Conservation (phyloP, 163 green algal species). For the Coccomyxa subellipsoidea region DNA sequence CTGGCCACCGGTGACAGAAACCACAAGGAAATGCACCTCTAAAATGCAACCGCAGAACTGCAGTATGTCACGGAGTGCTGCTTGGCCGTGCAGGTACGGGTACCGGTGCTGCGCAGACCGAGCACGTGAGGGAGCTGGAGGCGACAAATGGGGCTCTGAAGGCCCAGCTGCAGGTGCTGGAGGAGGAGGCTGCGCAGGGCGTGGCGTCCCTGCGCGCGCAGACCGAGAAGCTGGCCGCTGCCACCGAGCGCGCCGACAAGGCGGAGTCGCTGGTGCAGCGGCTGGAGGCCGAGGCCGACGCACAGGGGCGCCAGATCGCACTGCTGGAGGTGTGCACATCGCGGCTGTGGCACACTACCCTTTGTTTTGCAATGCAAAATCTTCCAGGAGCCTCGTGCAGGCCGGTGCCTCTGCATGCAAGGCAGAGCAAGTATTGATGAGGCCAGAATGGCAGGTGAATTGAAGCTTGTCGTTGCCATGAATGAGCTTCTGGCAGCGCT, state of each 20-base stretch:
- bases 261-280: neutral
- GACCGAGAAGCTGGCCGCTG: conserved; percentile 10
- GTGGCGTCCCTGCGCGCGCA: neutral
- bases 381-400: too few relatives aligned
- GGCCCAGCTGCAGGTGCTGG: neutral
- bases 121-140: conserved; percentile 12
- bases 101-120: neutral
- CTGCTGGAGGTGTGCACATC: conserved; percentile 22
- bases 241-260: neutral
- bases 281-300: conserved; percentile 25
- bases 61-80: neutral
- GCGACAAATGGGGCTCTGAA: conserved; percentile 4
- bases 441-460: neutral
- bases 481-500: too few relatives aligned
- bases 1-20: neutral
- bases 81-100: neutral
- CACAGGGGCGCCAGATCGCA: conserved; percentile 36
- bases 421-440: neutral
- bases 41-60: neutral
- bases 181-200: neutral
- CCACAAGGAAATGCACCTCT: neutral
- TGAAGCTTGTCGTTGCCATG: neutral
- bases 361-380: neutral
- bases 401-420: neutral
- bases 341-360: neutral